Evolutionary conservation across 768 basidiomycete genomes (phyloP).

Genomic region (Thelephora ganbajun): DNA sequence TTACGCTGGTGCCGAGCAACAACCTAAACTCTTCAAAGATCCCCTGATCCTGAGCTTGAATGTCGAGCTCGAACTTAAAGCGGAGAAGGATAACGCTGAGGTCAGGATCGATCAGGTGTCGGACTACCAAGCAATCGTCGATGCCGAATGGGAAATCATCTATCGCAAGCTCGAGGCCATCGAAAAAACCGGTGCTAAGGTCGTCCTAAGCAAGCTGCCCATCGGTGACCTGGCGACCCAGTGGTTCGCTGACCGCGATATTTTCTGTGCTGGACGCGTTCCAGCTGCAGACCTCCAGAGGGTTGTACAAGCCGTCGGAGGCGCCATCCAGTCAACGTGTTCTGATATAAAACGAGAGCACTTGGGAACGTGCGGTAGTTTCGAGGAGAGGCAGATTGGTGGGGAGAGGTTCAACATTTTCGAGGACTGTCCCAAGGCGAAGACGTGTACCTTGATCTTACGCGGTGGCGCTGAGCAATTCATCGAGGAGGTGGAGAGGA

Average conservation of each 20-base stretch:
- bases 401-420: constrained; percentile 96
- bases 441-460: constrained; percentile 89
- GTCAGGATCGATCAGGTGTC: constrained; percentile 93
- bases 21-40: constrained; percentile 83
- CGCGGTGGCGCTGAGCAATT: constrained; percentile 98
- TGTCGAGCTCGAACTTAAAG: constrained; percentile 96
- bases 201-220: constrained; percentile 94
- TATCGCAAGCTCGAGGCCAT: constrained; percentile 95
- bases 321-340: constrained; percentile 88
- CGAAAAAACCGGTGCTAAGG: constrained; percentile 90
- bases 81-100: constrained; percentile 98
- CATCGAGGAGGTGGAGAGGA: constrained; percentile 95
- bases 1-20: constrained; percentile 97
- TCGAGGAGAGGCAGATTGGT: constrained; percentile 92
- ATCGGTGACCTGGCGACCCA: constrained; percentile 98
- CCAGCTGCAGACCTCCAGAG: constrained; percentile 79
- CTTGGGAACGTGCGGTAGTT: constrained; percentile 84
- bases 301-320: constrained; percentile 92
- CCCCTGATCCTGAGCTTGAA: constrained; percentile 91
- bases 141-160: constrained; percentile 99
- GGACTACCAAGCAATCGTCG: constrained; percentile 98
- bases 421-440: constrained; percentile 83
- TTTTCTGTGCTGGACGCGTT: constrained; percentile 98
- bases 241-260: constrained; percentile 97
- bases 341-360: constrained; percentile 84